Conservation (phyloP, 192 early-diverging fungal genomes). For the Funneliformis mosseae region DNA sequence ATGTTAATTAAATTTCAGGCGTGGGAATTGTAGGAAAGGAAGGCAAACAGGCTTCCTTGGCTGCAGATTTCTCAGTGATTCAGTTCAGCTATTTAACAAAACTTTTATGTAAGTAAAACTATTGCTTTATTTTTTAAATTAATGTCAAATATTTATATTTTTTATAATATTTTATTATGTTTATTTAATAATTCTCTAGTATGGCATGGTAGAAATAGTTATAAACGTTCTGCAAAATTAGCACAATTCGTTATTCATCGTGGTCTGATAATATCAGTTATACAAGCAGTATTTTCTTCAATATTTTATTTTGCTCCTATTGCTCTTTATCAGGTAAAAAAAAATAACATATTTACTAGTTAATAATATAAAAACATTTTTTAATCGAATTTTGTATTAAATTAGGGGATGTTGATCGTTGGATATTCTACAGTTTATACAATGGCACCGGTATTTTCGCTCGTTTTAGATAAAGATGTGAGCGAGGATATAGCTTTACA, state of each 20-base stretch:
- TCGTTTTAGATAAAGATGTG: conserved; percentile 91
- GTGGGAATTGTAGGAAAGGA: conserved; percentile 97
- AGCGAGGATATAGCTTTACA: conserved; percentile 85
- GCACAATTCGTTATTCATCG: conserved; percentile 97
- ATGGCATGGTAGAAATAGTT: conserved; percentile 96
- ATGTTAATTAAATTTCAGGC: conserved; percentile 45
- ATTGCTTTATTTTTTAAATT: background rate
- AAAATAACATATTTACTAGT: conserved; percentile 1
- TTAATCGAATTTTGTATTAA: conserved; percentile 2
- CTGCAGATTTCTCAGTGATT: conserved; percentile 89
- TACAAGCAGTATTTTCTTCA: conserved; percentile 96
- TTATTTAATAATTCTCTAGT: conserved; percentile 43
- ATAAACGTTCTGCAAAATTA: conserved; percentile 90
- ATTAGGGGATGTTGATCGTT: conserved; percentile 71
- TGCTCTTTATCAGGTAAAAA: conserved; percentile 77
- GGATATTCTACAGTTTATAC: conserved; percentile 97
- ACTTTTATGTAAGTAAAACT: conserved; percentile 59
- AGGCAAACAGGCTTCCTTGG: conserved; percentile 91
- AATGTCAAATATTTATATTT: background rate
- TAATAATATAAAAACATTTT: background rate
- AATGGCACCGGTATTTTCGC: conserved; percentile 94
- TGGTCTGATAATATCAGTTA: conserved; percentile 95
- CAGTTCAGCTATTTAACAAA: conserved; percentile 89
- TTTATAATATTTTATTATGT: too few species aligned
- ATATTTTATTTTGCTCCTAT: conserved; percentile 98